Conservation (phyloP, 2,329 filamentous ascomycete genomes). For the Knoxdaviesia proteae region DNA sequence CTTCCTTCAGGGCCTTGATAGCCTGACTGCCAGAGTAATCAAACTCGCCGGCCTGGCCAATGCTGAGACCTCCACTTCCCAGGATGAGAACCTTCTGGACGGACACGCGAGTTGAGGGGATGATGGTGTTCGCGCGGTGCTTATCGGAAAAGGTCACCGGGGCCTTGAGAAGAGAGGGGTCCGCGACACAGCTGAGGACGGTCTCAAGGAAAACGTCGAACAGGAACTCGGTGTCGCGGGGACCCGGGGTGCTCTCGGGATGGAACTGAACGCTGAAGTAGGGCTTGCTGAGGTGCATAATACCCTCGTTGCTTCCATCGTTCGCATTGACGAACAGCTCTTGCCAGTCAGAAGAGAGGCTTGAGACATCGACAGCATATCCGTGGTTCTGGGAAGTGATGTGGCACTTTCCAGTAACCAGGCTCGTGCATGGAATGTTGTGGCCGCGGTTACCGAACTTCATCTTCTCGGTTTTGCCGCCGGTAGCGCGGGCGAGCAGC, state of each 20-base stretch:
- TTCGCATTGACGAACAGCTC: constrained; percentile 97
- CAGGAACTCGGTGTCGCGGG: constrained; percentile 84
- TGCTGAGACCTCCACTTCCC: constrained; percentile 85
- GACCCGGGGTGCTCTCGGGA: constrained; percentile 88
- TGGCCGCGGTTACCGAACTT: constrained; percentile 98
- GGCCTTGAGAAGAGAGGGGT: constrained; percentile 43
- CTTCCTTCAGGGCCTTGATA: constrained; percentile 94
- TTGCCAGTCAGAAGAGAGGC: constrained; percentile 60
- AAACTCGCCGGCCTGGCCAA: constrained; percentile 95
- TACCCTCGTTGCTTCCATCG: constrained; percentile 94
- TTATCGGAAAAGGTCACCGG: constrained; percentile 80
- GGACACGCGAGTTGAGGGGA: constrained; percentile 31
- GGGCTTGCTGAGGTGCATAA: constrained; percentile 64
- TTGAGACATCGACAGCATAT: constrained; percentile 70
- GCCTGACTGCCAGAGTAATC: constrained; percentile 97
- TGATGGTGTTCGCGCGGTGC: constrained; percentile 43
- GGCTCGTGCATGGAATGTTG: constrained; percentile 94
- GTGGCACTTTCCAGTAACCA: constrained; percentile 90
- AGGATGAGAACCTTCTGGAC: constrained; percentile 92
- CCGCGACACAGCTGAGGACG: constrained; percentile 49
- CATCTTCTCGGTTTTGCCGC: constrained; percentile 80
- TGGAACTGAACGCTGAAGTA: constrained; percentile 99
- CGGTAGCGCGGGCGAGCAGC: constrained; percentile 70
- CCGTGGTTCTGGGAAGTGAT: constrained; percentile 99
- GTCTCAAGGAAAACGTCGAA: constrained; percentile 93